phyloP scores from a whole-genome alignment of 202 grass and related monocot genomes.

The Dendrocalamus latiflorus region DNA sequence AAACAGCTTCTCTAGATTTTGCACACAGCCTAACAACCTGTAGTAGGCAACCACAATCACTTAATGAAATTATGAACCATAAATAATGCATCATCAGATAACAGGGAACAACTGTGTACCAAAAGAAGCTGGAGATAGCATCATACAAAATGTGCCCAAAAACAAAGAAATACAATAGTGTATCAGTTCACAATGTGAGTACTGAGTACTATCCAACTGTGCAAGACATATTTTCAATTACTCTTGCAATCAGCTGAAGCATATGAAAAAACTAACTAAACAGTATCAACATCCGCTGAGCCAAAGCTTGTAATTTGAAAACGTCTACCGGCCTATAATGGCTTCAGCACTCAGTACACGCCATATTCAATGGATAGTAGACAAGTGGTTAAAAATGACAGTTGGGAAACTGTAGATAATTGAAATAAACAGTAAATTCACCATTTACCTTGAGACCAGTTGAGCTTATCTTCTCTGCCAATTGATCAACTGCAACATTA shows the following conservation, averaged over 20 bases:
- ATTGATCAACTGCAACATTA: too few relatives aligned
- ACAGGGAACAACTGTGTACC: neutral
- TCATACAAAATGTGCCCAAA: neutral
- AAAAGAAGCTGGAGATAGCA: neutral
- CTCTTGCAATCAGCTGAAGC: neutral
- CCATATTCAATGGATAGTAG: neutral
- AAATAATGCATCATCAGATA: neutral
- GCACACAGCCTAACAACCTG: slow-evolving; percentile 97
- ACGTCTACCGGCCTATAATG: neutral
- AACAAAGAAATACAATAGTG: neutral
- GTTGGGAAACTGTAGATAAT: neutral
- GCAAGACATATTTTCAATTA: neutral
- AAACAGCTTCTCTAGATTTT: slow-evolving; percentile 98
- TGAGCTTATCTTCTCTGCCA: too few relatives aligned
- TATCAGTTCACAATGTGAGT: neutral
- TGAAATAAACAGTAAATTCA: neutral
- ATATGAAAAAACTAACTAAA: neutral
- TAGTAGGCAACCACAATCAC: slow-evolving; percentile 5
- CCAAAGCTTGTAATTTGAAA: neutral
- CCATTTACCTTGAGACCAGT: slow-evolving; percentile 78
- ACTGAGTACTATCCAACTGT: neutral
- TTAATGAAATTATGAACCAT: neutral
- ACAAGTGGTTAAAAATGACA: neutral
- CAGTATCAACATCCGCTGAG: neutral
- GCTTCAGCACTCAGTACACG: neutral